Evolutionary conservation across 2,329 filamentous ascomycete genomes (phyloP).

Genomic region (Pseudocercospora fuligena): DNA sequence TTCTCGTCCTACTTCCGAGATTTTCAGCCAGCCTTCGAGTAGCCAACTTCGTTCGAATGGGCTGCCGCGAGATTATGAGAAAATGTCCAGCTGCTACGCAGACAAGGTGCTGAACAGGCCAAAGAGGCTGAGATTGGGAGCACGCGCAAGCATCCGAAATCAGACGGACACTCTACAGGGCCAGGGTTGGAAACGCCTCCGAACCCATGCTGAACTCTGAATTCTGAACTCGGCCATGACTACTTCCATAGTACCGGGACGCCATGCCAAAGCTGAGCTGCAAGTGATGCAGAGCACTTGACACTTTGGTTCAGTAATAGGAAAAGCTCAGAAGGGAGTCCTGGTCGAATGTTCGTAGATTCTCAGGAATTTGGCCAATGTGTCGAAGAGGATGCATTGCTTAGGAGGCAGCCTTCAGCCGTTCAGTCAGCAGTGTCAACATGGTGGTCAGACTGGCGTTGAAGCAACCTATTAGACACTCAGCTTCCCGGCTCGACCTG

Average conservation of each 20-base stretch:
- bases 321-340: not conserved
- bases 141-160: not conserved
- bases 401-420: not conserved
- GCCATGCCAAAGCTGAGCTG: not conserved
- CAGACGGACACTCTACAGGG: not conserved
- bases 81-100: not conserved
- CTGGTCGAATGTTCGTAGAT: no score
- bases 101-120: not conserved
- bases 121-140: not conserved
- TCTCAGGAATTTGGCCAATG: not conserved
- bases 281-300: no score
- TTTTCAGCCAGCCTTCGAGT: not conserved
- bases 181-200: not conserved
- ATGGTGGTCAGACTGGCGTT: not conserved
- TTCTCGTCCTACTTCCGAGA: not conserved
- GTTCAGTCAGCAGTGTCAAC: not conserved
- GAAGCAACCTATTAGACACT: not conserved
- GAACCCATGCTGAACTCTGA: slow-evolving; percentile 1
- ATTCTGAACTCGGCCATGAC: not conserved
- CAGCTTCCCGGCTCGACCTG: not conserved
- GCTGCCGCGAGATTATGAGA: not conserved
- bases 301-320: not conserved
- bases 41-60: not conserved
- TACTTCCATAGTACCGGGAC: not conserved
- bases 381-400: not conserved